Evolutionary conservation across 495 filamentous ascomycete species (phyloP).

Genomic region (Lasiosphaeris hirsuta): DNA sequence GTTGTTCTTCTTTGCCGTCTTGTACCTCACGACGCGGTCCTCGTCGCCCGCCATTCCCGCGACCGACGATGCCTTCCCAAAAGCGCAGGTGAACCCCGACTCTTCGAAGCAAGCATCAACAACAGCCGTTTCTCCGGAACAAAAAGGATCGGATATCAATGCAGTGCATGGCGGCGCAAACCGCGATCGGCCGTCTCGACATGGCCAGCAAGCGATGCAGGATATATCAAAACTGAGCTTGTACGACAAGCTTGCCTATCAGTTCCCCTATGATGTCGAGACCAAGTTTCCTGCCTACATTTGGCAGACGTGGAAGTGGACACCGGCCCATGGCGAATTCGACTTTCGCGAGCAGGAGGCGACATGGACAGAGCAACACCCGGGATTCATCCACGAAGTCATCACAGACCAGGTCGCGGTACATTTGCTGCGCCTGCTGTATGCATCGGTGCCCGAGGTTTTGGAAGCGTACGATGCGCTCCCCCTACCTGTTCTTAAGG

Average conservation of each 20-base stretch:
- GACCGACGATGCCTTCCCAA: conserved; percentile 24
- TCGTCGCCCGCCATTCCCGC: conserved; percentile 26
- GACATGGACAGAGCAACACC: conserved; percentile 87
- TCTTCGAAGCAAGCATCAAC: conserved; percentile 23
- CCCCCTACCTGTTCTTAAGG: conserved; percentile 85
- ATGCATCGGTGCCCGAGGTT: conserved; percentile 82
- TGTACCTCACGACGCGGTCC: conserved; percentile 66
- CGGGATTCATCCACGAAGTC: conserved; percentile 91
- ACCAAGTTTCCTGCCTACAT: conserved; percentile 93
- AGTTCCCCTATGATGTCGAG: conserved; percentile 88
- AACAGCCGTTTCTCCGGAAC: conserved; percentile 17
- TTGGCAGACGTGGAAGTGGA: conserved; percentile 98
- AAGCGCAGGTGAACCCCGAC: conserved; percentile 21
- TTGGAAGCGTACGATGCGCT: conserved; percentile 87
- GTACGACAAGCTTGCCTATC: conserved; percentile 81
- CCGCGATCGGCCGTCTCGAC: conserved; percentile 7
- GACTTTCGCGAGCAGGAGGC: conserved; percentile 77
- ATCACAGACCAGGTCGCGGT: conserved; percentile 85
- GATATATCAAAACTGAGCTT: conserved; percentile 62
- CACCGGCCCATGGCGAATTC: conserved; percentile 78
- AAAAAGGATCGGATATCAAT: conserved; percentile 14
- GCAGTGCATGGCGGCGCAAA: conserved; percentile 20
- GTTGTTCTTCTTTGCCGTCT: conserved; percentile 61
- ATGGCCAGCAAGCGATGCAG: conserved; percentile 45
- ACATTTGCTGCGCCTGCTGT: conserved; percentile 79